phyloP scores from a whole-genome alignment of 805 yeast species.

The Wickerhamiella siamensis region DNA sequence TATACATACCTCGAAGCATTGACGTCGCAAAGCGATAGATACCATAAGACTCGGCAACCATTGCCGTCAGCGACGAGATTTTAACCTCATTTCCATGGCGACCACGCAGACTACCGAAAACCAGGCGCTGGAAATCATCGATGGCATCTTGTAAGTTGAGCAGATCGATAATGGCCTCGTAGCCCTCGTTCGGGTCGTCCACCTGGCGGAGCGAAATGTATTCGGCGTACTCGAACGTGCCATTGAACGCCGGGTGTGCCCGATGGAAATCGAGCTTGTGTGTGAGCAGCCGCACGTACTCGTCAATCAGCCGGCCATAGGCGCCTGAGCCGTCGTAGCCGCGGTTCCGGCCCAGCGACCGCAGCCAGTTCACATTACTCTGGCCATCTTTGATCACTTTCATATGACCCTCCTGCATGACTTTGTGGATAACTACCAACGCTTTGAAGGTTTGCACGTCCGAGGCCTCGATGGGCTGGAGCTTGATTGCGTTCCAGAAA shows the following conservation, averaged over 20 bases:
- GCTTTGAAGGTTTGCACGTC: slow-evolving; percentile 80
- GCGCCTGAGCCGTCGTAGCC: slow-evolving; percentile 16
- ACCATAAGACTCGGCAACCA: slow-evolving; percentile 84
- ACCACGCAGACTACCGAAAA: slow-evolving; percentile 56
- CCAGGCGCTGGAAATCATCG: slow-evolving; percentile 60
- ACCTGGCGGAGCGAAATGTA: slow-evolving; percentile 76
- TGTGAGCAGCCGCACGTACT: slow-evolving; percentile 56
- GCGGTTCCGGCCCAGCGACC: slow-evolving; percentile 42
- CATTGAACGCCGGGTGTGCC: slow-evolving; percentile 78
- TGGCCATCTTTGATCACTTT: slow-evolving; percentile 68
- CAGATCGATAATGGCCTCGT: slow-evolving; percentile 72
- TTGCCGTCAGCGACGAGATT: slow-evolving; percentile 75
- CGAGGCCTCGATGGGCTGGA: slow-evolving; percentile 65
- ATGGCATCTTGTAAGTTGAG: slow-evolving; percentile 75
- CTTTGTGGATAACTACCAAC: slow-evolving; percentile 73
- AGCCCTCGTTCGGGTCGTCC: slow-evolving; percentile 91
- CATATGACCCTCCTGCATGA: slow-evolving; percentile 96
- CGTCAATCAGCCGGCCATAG: slow-evolving; percentile 61
- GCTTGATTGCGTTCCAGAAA: slow-evolving; percentile 71
- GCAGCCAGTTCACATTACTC: slow-evolving; percentile 62
- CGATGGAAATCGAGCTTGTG: slow-evolving; percentile 71
- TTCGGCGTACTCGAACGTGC: slow-evolving; percentile 92
- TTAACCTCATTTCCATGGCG: slow-evolving; percentile 55
- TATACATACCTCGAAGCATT: slow-evolving; percentile 80
- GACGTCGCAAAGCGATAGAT: slow-evolving; percentile 78